Percentiles rank a stretch among this genome's conserved stretches.
Evolutionary conservation across 163 green algal species (phyloP).

Genomic region (Prototheca cutis): DNA sequence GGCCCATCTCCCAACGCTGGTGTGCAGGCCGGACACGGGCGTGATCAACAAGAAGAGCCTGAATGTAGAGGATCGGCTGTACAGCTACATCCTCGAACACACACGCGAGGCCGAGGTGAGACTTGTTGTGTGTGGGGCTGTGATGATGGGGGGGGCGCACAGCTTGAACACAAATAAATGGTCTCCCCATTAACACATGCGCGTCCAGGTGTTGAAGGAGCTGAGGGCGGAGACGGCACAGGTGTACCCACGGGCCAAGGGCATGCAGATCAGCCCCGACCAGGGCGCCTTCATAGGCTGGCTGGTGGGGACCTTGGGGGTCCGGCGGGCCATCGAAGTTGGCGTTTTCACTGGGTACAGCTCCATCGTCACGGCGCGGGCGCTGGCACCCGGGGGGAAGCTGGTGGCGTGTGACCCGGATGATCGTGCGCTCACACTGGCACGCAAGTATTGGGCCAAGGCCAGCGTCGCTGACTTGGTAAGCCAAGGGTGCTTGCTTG

Average conservation of each 20-base stretch:
- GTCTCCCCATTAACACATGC: no score
- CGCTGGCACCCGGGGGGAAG: slow-evolving; percentile 53
- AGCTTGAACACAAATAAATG: no score
- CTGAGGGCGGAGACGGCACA: slow-evolving; percentile 49
- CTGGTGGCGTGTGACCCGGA: slow-evolving; percentile 77
- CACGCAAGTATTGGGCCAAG: slow-evolving; percentile 39
- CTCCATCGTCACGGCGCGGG: slow-evolving; percentile 58
- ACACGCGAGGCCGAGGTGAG: slow-evolving; percentile 48
- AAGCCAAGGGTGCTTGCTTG: not conserved
- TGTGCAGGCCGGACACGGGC: no score
- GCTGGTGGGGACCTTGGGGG: slow-evolving; percentile 62
- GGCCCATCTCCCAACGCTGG: no score
- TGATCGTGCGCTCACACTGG: slow-evolving; percentile 51
- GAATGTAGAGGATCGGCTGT: slow-evolving; percentile 46
- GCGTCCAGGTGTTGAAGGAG: slow-evolving; percentile 38
- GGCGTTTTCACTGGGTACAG: slow-evolving; percentile 94
- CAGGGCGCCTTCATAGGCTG: slow-evolving; percentile 76
- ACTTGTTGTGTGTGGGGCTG: not conserved
- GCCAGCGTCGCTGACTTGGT: slow-evolving; percentile 58
- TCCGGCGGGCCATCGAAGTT: slow-evolving; percentile 65
- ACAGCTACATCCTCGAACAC: slow-evolving; percentile 63
- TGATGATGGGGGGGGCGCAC: no score
- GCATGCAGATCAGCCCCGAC: slow-evolving; percentile 67
- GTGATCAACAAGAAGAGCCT: no score
- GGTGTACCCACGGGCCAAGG: slow-evolving; percentile 39